Conservation (phyloP, 331 rosid species). For the Rosa hybrid region DNA sequence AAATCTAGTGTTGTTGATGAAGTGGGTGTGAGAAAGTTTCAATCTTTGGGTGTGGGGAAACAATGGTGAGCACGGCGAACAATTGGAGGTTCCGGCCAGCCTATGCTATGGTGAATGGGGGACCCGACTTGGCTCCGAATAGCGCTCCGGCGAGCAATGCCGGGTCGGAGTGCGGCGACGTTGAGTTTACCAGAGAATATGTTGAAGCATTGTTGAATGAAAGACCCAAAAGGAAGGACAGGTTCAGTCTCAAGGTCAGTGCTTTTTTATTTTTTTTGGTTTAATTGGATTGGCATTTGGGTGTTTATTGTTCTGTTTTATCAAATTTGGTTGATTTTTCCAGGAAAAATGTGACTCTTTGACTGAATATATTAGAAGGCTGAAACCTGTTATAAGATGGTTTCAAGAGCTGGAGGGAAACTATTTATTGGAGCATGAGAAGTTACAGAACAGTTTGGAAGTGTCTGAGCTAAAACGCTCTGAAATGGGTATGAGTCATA, state of each 20-base stretch:
- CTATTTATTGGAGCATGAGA: constrained; percentile 81
- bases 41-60: constrained; percentile 24
- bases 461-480: constrained; percentile 63
- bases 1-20: constrained; percentile 47
- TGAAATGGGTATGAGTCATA: constrained; percentile 59
- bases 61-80: constrained; percentile 86
- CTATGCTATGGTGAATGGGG: constrained; percentile 69
- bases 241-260: constrained; percentile 88
- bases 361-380: constrained; percentile 89
- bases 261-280: not conserved
- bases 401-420: constrained; percentile 88
- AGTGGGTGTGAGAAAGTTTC: constrained; percentile 32
- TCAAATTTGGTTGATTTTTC: constrained; percentile 22
- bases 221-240: constrained; percentile 82
- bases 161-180: constrained; percentile 76
- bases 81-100: constrained; percentile 74
- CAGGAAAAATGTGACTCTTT: constrained; percentile 95
- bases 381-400: constrained; percentile 91
- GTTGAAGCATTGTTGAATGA: constrained; percentile 84
- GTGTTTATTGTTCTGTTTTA: constrained; percentile 1
- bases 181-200: constrained; percentile 91
- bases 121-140: constrained; percentile 65
- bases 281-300: constrained; percentile 15
- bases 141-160: constrained; percentile 91
- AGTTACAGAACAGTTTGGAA: constrained; percentile 60